A percentile compares a stretch with the other conserved stretches of the same genome.
Evolutionary conservation across 345 rosid genomes (phyloP).

Genomic region (Excoecaria cochinchinensis): DNA sequence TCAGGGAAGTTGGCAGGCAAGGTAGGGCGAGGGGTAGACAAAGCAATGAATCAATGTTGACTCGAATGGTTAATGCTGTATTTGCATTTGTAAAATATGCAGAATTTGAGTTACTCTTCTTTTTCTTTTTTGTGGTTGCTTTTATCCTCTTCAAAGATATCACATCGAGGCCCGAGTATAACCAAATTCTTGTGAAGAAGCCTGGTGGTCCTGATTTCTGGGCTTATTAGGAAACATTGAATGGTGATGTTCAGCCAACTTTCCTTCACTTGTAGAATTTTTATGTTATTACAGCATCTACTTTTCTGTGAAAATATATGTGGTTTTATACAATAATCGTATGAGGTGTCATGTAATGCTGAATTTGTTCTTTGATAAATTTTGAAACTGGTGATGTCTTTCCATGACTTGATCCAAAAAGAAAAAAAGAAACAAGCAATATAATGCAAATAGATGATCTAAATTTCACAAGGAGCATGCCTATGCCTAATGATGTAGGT

Average conservation of each 20-base stretch:
- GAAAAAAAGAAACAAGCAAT: background rate
- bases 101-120: conserved; percentile 68
- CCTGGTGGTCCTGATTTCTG: conserved; percentile 52
- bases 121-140: conserved; percentile 55
- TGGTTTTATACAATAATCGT: background rate
- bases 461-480: too few species aligned
- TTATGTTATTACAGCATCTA: background rate
- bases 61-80: conserved; percentile 38
- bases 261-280: background rate
- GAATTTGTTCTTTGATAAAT: background rate
- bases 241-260: background rate
- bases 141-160: conserved; percentile 69
- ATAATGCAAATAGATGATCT: background rate
- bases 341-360: background rate
- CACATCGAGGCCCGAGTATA: conserved; percentile 61
- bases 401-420: background rate
- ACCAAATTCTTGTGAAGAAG: conserved; percentile 65
- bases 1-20: conserved; percentile 28
- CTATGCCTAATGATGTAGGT: too few species aligned
- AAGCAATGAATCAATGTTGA: conserved; percentile 41
- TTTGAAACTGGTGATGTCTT: background rate
- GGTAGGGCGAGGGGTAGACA: conserved; percentile 24
- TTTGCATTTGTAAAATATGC: conserved; percentile 41
- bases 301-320: background rate
- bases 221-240: conserved; percentile 37